Evolutionary conservation across 208 protist species (phyloP), one percentile per base, ranked within the genome.

Genomic region (Trypanosomatidae sp.): DNA sequence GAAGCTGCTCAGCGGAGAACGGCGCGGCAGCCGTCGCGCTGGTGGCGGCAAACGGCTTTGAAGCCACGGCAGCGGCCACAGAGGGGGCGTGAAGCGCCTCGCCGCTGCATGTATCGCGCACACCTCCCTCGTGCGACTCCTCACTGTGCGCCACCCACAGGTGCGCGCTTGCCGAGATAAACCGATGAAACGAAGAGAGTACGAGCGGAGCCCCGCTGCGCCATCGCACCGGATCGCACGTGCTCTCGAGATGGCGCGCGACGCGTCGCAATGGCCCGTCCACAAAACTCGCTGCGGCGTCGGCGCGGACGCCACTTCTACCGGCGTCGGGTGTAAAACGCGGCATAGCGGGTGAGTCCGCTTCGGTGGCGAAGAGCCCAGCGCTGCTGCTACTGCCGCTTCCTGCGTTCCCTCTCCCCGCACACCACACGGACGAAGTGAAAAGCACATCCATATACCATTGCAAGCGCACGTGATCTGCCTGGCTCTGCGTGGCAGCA

Each of bases 211-310:
- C 49, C 10, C 58, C 64, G 52, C 71, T 72, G 55, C 70, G 76
- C 76, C 76, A 80, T 4, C 76, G 76, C 17, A 80, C 5, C 19
- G 65, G 17, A 22, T 80, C 76, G 50, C 76, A 80, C 15, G 33
- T 22, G n/a, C 39, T 13, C 59, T 70, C 56, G 15, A 80, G 66
- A 41, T 49, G 36, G 25, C n/a, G 30, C 17, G 55, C 71, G 3
- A 69, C 70, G 7, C 43, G 44, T 41, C 50, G 76, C 46, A 80
- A 33, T 2, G 64, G 56, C 0, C 66, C 76, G 6, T 59, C 15
- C 13, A 36, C 49, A n/a, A 79, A 25, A 17, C 60, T 60, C 25
- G 64, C 43, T 33, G 44, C 25, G 22, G 44, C 64, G 2, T 68
- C 64, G 3, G 8, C n/a, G 0, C n/a, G 6, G 39, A 39, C n/a